phyloP scores from a whole-genome alignment of 2,329 filamentous ascomycete species.

The Fusarium setosum region DNA sequence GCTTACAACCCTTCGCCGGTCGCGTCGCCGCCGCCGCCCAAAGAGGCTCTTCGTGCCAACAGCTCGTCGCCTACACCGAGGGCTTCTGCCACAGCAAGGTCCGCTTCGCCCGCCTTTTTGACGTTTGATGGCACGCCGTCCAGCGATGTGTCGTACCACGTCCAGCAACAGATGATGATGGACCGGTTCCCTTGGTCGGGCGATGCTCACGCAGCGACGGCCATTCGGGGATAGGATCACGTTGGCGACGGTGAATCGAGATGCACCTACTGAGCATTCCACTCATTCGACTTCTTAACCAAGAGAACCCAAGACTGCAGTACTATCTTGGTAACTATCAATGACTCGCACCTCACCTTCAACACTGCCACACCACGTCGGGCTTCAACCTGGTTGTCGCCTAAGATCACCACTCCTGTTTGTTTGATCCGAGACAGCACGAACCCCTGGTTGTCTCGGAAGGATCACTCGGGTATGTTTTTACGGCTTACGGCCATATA shows the following conservation, averaged over 20 bases:
- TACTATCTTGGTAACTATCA: slow-evolving; percentile 26
- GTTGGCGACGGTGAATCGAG: slow-evolving; percentile 27
- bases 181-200: slow-evolving; percentile 61
- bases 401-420: slow-evolving; percentile 22
- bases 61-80: slow-evolving; percentile 46
- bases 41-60: slow-evolving; percentile 44
- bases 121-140: slow-evolving; percentile 60
- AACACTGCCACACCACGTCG: slow-evolving; percentile 5
- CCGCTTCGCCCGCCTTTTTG: slow-evolving; percentile 59
- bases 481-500: slow-evolving; percentile 30
- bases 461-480: slow-evolving; percentile 27
- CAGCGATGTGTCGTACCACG: slow-evolving; percentile 52
- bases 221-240: slow-evolving; percentile 55
- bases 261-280: slow-evolving; percentile 17
- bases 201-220: slow-evolving; percentile 62
- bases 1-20: slow-evolving; percentile 31
- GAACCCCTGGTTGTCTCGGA: slow-evolving; percentile 17
- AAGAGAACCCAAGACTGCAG: slow-evolving; percentile 26
- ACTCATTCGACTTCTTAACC: slow-evolving; percentile 2
- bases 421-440: slow-evolving; percentile 37
- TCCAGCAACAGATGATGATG: slow-evolving; percentile 51
- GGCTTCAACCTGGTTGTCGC: not conserved
- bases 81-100: slow-evolving; percentile 51
- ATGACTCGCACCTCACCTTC: slow-evolving; percentile 6
- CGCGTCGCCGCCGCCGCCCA: slow-evolving; percentile 35